Percentiles rank a stretch among this genome's conserved stretches.
phyloP scores from a whole-genome alignment of 805 yeast genomes.

The Sungouiozyma ichnusensis region DNA sequence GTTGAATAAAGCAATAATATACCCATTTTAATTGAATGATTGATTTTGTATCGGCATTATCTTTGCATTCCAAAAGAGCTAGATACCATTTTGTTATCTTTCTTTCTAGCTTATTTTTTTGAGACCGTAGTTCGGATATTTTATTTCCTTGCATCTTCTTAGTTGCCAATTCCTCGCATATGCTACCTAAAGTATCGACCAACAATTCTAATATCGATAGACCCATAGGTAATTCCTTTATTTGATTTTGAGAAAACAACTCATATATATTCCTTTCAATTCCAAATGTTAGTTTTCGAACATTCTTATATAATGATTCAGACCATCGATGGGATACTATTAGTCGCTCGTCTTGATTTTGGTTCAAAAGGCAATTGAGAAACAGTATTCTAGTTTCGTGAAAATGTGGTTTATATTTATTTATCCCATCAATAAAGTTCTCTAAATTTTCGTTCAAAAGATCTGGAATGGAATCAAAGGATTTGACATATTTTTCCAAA shows the following conservation, averaged over 20 bases:
- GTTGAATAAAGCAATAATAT: constrained; percentile 35
- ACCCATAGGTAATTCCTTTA: constrained; percentile 12
- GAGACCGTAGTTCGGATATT: constrained; percentile 27
- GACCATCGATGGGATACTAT: constrained; percentile 35
- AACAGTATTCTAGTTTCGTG: constrained; percentile 31
- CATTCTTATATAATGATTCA: constrained; percentile 24
- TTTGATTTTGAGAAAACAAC: constrained; percentile 8
- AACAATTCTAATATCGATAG: constrained; percentile 38
- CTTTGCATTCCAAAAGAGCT: constrained; percentile 25
- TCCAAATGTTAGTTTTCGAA: constrained; percentile 26
- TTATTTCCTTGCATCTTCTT: constrained; percentile 26
- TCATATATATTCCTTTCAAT: constrained; percentile 20
- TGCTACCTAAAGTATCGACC: constrained; percentile 32
- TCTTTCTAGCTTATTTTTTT: constrained; percentile 34
- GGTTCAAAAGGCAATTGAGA: constrained; percentile 18
- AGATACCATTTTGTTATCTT: constrained; percentile 42
- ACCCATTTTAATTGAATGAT: constrained; percentile 40
- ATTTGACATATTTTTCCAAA: constrained; percentile 13
- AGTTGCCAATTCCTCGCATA: constrained; percentile 23
- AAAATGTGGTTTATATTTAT: constrained; percentile 25
- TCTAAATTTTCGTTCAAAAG: constrained; percentile 10
- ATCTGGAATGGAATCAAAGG: constrained; percentile 4
- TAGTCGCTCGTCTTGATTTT: constrained; percentile 17
- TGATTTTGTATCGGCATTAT: constrained; percentile 6
- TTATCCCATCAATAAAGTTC: constrained; percentile 21